A percentile compares a stretch with the other conserved stretches of the same genome.
Evolutionary conservation across 2,329 filamentous ascomycete species (phyloP).

Genomic region (Aspergillus pseudotamarii): DNA sequence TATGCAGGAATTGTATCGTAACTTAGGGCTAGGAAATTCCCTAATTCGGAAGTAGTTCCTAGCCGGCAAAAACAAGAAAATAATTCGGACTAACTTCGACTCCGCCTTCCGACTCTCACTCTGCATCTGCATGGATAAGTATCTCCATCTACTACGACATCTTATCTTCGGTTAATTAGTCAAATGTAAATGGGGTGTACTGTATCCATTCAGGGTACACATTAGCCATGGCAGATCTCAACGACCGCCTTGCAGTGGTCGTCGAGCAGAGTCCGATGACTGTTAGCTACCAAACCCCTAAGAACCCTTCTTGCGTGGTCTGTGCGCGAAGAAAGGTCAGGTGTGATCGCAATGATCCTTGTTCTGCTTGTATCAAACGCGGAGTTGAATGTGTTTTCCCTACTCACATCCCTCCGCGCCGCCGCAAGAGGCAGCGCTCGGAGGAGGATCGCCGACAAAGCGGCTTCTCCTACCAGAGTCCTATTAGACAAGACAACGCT

Average conservation of each 20-base stretch:
- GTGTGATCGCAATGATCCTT: slow-evolving; percentile 12
- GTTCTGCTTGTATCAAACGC: slow-evolving; percentile 8
- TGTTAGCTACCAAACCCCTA: neutral
- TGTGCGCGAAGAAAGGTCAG: slow-evolving; percentile 12
- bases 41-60: neutral
- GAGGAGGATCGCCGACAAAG: neutral
- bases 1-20: no score
- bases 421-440: slow-evolving; percentile 7
- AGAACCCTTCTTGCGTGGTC: slow-evolving; percentile 9
- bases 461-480: neutral
- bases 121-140: no score
- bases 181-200: neutral
- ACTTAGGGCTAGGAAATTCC: neutral
- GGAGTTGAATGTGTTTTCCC: slow-evolving; percentile 9
- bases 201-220: neutral
- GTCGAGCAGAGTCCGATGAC: neutral
- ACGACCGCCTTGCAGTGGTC: neutral
- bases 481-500: neutral
- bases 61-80: neutral
- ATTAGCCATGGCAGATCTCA: neutral
- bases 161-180: neutral
- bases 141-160: neutral
- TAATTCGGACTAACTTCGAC: neutral
- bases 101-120: neutral
- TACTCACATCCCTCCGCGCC: slow-evolving; percentile 4